Evolutionary conservation across 371 early-diverging fungal genomes (phyloP).

Genomic region (Parasitella parasitica): DNA sequence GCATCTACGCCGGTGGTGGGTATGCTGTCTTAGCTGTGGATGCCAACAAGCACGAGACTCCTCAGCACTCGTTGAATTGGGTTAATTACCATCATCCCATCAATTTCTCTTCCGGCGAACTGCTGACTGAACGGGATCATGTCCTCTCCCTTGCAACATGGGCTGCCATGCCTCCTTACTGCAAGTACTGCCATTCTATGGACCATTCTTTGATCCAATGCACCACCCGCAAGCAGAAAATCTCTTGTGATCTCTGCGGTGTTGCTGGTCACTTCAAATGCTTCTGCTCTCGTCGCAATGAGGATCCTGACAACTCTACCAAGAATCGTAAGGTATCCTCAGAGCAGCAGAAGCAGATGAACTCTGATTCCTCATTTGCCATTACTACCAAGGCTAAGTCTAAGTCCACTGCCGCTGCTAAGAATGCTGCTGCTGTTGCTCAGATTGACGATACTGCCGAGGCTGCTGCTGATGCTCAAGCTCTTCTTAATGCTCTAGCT

Average conservation of each 20-base stretch:
- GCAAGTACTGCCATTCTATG: background rate
- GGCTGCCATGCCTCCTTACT: conserved; percentile 1
- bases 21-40: conserved; percentile 24
- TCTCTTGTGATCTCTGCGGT: background rate
- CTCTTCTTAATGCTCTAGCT: conserved; percentile 10
- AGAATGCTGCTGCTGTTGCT: too few relatives aligned
- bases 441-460: too few relatives aligned
- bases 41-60: conserved; percentile 43
- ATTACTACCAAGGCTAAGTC: background rate
- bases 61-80: conserved; percentile 56
- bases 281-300: background rate
- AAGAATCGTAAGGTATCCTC: background rate
- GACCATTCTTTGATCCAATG: background rate
- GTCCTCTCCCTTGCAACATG: background rate
- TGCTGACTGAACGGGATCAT: background rate
- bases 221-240: background rate
- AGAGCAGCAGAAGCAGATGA: background rate
- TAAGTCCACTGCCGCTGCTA: too few relatives aligned
- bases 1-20: background rate
- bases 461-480: background rate
- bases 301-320: background rate
- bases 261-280: background rate
- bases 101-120: background rate
- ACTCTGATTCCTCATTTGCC: background rate
- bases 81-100: background rate